Evolutionary conservation across 345 rosid species (phyloP), one percentile per base, ranked within the genome.

Genomic region (Rhizophora apiculata): DNA sequence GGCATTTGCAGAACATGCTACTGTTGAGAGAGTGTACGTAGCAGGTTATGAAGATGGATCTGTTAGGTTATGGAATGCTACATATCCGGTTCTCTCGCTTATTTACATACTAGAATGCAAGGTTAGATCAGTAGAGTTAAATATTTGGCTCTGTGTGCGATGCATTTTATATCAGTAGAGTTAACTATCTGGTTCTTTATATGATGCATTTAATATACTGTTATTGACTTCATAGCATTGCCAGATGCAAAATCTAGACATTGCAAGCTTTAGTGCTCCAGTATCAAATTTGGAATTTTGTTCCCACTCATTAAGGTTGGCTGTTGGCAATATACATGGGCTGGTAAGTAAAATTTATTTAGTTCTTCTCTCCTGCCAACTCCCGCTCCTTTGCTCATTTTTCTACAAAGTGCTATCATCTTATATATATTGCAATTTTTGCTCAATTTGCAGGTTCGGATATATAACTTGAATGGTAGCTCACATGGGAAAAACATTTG

Each of bases 1-100:
- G 77, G 76, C 85, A 62, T 68, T 77, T 27, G 51, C 68, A 26
- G 86, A 80, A 71, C 83, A 79, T 66, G 74, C 73, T 75, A 81
- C 74, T 73, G 83, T 89, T 82, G 87, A 86, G 74, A 86, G 87
- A 81, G 68, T 90, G 63, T 90, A 86, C 78, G 31, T 86, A 75
- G 90, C 96, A 73, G 98, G 98, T 74, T 90, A 93, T 82, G 82
- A 77, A 77, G 91, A 93, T 68, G 98, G 96, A 71, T 87, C 91
- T 73, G 82, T 86, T 76, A 82, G 83, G 74, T 78, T 90, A 67
- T 93, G 96, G 98, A 88, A 88, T 78, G 91, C 96, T 62, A 86
- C 90, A 60, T 85, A 77, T 80, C 91, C 90, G 51, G 62, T 82
- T 69, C 74, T 86, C n/a, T 82, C 82, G 24, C 96, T 78, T 67